phyloP scores from a whole-genome alignment of 129 eudicot genomes.

The Chrysanthemum makinoi region DNA sequence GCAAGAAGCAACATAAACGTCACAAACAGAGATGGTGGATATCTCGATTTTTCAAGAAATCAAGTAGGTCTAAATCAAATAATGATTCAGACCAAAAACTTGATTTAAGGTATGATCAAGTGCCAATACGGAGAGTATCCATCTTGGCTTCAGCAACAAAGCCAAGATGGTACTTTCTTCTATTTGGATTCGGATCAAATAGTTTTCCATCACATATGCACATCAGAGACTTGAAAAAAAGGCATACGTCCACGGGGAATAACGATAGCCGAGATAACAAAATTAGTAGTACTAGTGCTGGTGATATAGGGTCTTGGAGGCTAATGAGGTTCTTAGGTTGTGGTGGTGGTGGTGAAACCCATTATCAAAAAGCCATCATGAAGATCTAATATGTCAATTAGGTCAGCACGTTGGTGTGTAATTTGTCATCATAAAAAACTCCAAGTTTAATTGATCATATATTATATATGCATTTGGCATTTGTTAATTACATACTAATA shows the following conservation, averaged over 20 bases:
- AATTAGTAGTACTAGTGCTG: slow-evolving; percentile 12
- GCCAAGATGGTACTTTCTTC: slow-evolving; percentile 49
- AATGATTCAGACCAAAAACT: slow-evolving; percentile 13
- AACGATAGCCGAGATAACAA: slow-evolving; percentile 14
- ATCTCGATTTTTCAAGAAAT: slow-evolving; percentile 22
- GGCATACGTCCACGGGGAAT: slow-evolving; percentile 33
- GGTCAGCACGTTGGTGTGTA: slow-evolving; percentile 22
- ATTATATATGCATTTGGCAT: slow-evolving; percentile 4
- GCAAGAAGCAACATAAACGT: slow-evolving; percentile 7
- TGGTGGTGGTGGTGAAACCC: slow-evolving; percentile 35
- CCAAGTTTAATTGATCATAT: slow-evolving; percentile 14
- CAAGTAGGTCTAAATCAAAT: slow-evolving; percentile 26
- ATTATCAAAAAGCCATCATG: slow-evolving; percentile 23
- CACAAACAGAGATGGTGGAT: slow-evolving; percentile 21
- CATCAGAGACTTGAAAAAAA: slow-evolving; percentile 49
- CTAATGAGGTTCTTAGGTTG: slow-evolving; percentile 48
- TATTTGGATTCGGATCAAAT: slow-evolving; percentile 41
- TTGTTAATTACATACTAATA: slow-evolving; percentile 22
- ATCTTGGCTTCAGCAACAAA: slow-evolving; percentile 42
- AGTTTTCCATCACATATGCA: slow-evolving; percentile 39
- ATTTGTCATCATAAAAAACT: slow-evolving; percentile 21
- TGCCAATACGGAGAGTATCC: slow-evolving; percentile 33
- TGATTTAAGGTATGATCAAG: slow-evolving; percentile 27
- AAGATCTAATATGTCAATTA: slow-evolving; percentile 24
- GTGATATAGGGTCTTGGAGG: slow-evolving; percentile 37